Evolutionary conservation across 2,329 filamentous ascomycete genomes (phyloP).

Genomic region (Sporothrix pseudoabietina): DNA sequence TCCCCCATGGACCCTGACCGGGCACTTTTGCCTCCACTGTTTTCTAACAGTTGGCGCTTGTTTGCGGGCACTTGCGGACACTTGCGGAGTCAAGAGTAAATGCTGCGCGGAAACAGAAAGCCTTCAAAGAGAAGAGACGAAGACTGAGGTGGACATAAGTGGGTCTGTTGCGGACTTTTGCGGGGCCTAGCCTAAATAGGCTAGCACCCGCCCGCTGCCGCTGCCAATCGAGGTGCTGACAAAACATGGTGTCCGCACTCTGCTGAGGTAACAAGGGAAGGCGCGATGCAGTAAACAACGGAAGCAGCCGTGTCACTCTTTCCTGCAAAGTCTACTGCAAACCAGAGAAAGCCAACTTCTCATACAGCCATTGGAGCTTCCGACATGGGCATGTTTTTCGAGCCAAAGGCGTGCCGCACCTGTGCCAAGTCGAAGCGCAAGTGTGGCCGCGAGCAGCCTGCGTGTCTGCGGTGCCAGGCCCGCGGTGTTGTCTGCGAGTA

Average conservation of each 20-base stretch:
- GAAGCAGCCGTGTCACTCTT: background rate
- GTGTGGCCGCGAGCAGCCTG: conserved; percentile 35
- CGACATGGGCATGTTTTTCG: background rate
- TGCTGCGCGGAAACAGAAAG: background rate
- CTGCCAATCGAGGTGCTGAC: background rate
- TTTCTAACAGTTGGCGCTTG: background rate
- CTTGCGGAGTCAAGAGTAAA: background rate
- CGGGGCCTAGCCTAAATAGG: background rate
- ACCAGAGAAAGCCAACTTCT: background rate
- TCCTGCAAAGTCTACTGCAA: background rate
- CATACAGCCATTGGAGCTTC: background rate
- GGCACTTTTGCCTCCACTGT: background rate
- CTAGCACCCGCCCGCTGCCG: background rate
- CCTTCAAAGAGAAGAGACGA: background rate
- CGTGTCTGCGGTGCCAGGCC: conserved; percentile 37
- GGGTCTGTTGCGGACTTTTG: background rate
- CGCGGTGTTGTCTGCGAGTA: conserved; percentile 36
- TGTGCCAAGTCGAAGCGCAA: conserved; percentile 37
- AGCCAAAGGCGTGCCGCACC: conserved; percentile 34
- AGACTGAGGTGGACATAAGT: background rate
- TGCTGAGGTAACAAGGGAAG: background rate
- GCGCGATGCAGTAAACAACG: background rate
- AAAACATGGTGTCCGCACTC: background rate
- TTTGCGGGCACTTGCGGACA: background rate
- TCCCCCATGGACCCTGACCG: too few species aligned